Evolutionary conservation across 495 filamentous ascomycete genomes (phyloP).

Genomic region (Tuber umbilicatum): DNA sequence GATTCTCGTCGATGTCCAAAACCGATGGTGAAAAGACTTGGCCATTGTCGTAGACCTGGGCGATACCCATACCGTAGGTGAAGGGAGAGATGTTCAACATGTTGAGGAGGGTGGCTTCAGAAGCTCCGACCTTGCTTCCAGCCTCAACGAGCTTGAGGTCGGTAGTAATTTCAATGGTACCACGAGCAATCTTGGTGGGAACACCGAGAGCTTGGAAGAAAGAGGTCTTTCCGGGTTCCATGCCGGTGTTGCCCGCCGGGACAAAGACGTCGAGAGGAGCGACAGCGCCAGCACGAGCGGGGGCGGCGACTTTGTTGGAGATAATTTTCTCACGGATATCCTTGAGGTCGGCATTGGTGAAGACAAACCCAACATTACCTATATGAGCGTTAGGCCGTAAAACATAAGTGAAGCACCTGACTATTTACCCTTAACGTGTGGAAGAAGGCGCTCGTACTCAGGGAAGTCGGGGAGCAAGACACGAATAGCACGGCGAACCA

Average conservation of each 20-base stretch:
- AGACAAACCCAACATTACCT: slow-evolving; percentile 98
- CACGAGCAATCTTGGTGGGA: slow-evolving; percentile 99
- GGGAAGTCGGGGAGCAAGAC: slow-evolving; percentile 84
- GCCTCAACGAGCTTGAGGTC: slow-evolving; percentile 97
- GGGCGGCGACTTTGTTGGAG: slow-evolving; percentile 91
- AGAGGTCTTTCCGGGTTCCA: slow-evolving; percentile 99
- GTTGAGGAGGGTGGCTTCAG: slow-evolving; percentile 96
- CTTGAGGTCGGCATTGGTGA: slow-evolving; percentile 96
- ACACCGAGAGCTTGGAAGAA: slow-evolving; percentile 99
- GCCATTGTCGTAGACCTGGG: slow-evolving; percentile 92
- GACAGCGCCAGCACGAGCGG: slow-evolving; percentile 91
- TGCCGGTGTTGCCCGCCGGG: slow-evolving; percentile 97
- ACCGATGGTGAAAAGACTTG: slow-evolving; percentile 78
- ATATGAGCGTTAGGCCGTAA: slow-evolving; percentile 8
- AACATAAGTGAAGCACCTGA: not conserved
- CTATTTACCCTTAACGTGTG: slow-evolving; percentile 72
- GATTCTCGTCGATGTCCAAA: slow-evolving; percentile 86
- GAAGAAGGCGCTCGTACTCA: slow-evolving; percentile 94
- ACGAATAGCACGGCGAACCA: slow-evolving; percentile 97
- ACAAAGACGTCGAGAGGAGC: slow-evolving; percentile 86
- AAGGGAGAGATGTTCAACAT: slow-evolving; percentile 99
- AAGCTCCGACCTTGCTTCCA: slow-evolving; percentile 89
- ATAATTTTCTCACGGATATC: slow-evolving; percentile 86
- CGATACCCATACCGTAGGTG: slow-evolving; percentile 97
- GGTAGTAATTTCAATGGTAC: slow-evolving; percentile 99